Conservation (phyloP, 257 asterid genomes). For the Haberlea rhodopensis region DNA sequence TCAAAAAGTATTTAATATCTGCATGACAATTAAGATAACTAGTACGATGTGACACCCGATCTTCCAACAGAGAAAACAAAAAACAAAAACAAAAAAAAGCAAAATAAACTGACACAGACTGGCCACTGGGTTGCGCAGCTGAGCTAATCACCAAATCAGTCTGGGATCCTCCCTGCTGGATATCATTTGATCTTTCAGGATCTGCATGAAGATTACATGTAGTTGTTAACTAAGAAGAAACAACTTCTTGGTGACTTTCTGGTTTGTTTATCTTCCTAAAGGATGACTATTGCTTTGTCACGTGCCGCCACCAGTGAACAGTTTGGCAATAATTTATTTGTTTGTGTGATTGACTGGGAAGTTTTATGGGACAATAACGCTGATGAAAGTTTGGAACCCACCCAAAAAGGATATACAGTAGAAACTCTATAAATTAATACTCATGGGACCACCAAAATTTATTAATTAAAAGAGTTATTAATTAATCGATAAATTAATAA, state of each 20-base stretch:
- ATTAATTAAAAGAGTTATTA: too few species aligned
- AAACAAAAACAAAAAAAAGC: background rate
- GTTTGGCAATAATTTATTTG: background rate
- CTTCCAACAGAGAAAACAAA: constrained; percentile 4
- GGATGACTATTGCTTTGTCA: constrained; percentile 7
- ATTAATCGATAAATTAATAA: too few species aligned
- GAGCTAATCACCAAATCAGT: constrained; percentile 64
- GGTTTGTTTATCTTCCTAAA: constrained; percentile 18
- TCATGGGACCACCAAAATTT: too few species aligned
- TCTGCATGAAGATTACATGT: constrained; percentile 47
- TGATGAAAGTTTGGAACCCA: background rate
- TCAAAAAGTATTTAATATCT: background rate
- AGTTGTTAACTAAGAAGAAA: constrained; percentile 21
- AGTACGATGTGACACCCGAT: background rate
- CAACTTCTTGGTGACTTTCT: background rate
- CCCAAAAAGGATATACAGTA: constrained; percentile 23
- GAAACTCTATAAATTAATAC: too few species aligned
- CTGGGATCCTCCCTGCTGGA: constrained; percentile 42
- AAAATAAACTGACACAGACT: constrained; percentile 43
- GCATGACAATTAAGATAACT: constrained; percentile 10
- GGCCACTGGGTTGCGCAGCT: constrained; percentile 44
- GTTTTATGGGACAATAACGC: constrained; percentile 5
- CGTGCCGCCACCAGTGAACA: constrained; percentile 13
- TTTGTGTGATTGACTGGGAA: constrained; percentile 1
- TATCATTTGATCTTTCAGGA: constrained; percentile 59